A percentile compares a stretch with the other conserved stretches of the same genome.
Evolutionary conservation across 176 grass and related monocot genomes (phyloP).

Genomic region (Bothriochloa decipiens): DNA sequence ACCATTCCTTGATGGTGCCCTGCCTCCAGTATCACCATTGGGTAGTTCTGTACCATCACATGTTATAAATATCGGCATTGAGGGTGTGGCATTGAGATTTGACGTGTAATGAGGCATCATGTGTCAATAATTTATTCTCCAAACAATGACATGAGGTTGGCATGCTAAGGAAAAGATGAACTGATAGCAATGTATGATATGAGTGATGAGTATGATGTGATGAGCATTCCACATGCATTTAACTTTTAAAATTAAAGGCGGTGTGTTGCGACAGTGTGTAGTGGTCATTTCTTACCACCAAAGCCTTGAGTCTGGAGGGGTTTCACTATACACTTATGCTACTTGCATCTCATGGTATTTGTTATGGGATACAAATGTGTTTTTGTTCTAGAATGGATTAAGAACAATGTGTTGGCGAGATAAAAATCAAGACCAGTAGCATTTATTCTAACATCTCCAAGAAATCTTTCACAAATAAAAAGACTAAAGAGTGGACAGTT

Average conservation of each 20-base stretch:
- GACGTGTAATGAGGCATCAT: not conserved
- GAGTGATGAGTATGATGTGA: not conserved
- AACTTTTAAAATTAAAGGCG: not conserved
- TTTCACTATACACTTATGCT: no score
- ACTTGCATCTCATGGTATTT: no score
- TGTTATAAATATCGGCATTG: not conserved
- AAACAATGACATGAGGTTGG: conserved; percentile 1
- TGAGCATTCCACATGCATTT: not conserved
- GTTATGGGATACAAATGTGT: no score
- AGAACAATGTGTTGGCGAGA: no score
- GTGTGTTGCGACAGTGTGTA: not conserved
- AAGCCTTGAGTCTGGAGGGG: no score
- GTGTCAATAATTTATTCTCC: not conserved
- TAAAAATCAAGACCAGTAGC: no score
- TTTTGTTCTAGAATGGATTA: no score
- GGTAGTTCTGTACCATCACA: conserved; percentile 9
- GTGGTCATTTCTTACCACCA: not conserved
- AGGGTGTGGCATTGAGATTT: not conserved
- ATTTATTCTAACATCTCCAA: no score
- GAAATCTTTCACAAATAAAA: no score
- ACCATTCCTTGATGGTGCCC: not conserved
- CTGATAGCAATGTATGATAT: not conserved
- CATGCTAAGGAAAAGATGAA: not conserved
- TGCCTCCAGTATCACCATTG: not conserved
- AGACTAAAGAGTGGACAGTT: no score